A percentile compares a stretch with the other conserved stretches of the same genome.
Evolutionary conservation across 129 eudicot genomes (phyloP).

Genomic region (Lonicera japonica): DNA sequence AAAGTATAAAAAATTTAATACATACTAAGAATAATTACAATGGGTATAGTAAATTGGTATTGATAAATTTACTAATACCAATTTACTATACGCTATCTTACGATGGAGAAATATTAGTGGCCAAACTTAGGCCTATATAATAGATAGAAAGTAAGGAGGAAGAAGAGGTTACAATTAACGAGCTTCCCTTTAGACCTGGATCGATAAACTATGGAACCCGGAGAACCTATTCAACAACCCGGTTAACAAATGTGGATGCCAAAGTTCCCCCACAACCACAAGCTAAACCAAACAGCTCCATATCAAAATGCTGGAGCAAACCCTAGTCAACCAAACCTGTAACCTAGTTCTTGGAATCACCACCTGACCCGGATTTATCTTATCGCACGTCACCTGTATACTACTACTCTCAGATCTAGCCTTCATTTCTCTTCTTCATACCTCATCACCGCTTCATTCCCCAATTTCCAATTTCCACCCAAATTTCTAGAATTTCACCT

Average conservation of each 20-base stretch:
- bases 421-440: slow-evolving; percentile 47
- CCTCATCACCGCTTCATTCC: slow-evolving; percentile 66
- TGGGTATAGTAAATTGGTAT: too few relatives aligned
- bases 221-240: slow-evolving; percentile 25
- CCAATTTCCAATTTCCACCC: slow-evolving; percentile 11
- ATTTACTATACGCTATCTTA: too few relatives aligned
- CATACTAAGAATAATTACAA: too few relatives aligned
- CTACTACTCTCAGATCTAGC: slow-evolving; percentile 72
- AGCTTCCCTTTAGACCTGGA: slow-evolving; percentile 20
- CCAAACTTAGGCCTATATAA: too few relatives aligned
- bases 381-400: slow-evolving; percentile 41
- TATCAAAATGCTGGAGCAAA: slow-evolving; percentile 83
- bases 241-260: slow-evolving; percentile 56
- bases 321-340: slow-evolving; percentile 73
- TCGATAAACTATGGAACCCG: slow-evolving; percentile 22
- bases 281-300: slow-evolving; percentile 94
- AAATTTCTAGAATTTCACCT: neutral
- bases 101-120: too few relatives aligned
- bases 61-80: too few relatives aligned
- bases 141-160: too few relatives aligned
- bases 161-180: slow-evolving; percentile 41
- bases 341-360: slow-evolving; percentile 46
- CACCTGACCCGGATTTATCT: slow-evolving; percentile 47
- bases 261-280: slow-evolving; percentile 67
- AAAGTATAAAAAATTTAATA: too few relatives aligned